Base-by-base conservation (phyloP, 192 early-diverging fungal species). In the Dissophora globulifera region DNA sequence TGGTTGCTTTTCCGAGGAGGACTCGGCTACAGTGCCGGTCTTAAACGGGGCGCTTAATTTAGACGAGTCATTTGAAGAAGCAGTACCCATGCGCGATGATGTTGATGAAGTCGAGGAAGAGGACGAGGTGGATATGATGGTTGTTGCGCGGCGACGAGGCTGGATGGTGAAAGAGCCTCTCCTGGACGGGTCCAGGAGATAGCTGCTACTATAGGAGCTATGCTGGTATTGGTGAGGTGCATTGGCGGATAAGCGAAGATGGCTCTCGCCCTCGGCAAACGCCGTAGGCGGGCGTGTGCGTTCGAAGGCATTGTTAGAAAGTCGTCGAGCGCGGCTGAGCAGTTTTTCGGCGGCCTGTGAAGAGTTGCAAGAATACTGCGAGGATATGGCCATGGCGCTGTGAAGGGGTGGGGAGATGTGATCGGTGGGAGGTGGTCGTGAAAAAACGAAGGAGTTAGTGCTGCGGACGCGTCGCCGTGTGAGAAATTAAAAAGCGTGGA, bases 291-390 rank as follows among this genome's bases (percentile, higher is more conserved):
- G 32, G 3, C 29, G 40, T 12, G 47, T 50, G 41, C 69, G 69
- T 38, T 74, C 69, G 26, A 50, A 64, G 35, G 69, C 69, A 27
- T 74, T 74, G 42, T 38, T 64, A 35, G 69, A 74, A 48, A 74
- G 61, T 41, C 61, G 32, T 16, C 69, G 54, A 35, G 69, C 69
- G 22, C 69, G 60, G 41, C 41, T 64, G 27, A 74, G 55, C 23
- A 74, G 17, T 38, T 60, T 61, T 26, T 74, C 69, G 27, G 61
- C 69, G 22, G 49, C 41, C 3, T 57, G 53, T 46, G 69, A 74
- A 11, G 67, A 17, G 13, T 51, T 46, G 40, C 57, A 47, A 6
- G 48, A 58, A 30, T 45, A 64, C 12, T 53, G 50, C 0, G 62
- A 27, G 10, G 62, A n/a, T 50, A 64, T 64, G 43, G 43, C 30